Conservation (phyloP, 1,139 yeast genomes). For the Geotrichum restrictum region DNA sequence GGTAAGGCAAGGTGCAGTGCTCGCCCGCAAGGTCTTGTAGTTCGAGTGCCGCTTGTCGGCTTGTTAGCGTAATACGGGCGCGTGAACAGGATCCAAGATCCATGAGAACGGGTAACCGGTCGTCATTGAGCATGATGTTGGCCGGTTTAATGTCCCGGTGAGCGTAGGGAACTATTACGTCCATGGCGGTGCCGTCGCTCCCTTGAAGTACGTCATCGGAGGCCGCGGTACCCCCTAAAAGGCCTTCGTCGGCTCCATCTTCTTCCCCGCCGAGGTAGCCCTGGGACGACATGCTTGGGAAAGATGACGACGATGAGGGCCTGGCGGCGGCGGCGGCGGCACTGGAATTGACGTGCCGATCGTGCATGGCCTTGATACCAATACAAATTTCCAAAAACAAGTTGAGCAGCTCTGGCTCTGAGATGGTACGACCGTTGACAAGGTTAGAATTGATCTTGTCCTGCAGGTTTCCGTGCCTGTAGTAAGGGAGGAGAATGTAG, state of each 20-base stretch:
- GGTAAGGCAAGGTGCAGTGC: slow-evolving; percentile 79
- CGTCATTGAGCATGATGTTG: slow-evolving; percentile 72
- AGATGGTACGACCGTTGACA: slow-evolving; percentile 50
- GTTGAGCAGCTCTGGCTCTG: slow-evolving; percentile 59
- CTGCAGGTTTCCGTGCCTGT: slow-evolving; percentile 67
- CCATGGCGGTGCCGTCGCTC: slow-evolving; percentile 44
- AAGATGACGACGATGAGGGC: too few species aligned
- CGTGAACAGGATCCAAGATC: slow-evolving; percentile 78
- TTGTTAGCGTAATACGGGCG: slow-evolving; percentile 53
- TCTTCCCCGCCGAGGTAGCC: slow-evolving; percentile 15
- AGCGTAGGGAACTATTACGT: slow-evolving; percentile 66
- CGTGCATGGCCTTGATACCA: slow-evolving; percentile 74
- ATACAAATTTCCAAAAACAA: slow-evolving; percentile 66
- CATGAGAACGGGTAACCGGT: slow-evolving; percentile 64
- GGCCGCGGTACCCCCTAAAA: slow-evolving; percentile 31
- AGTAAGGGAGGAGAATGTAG: slow-evolving; percentile 75
- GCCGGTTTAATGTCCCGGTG: slow-evolving; percentile 89
- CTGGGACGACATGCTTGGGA: slow-evolving; percentile 5
- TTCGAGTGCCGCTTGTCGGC: slow-evolving; percentile 68
- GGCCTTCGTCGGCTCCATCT: slow-evolving; percentile 27
- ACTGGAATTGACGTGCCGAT: slow-evolving; percentile 40
- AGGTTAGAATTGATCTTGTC: slow-evolving; percentile 66
- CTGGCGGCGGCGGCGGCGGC: slow-evolving; percentile 25
- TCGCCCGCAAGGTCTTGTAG: slow-evolving; percentile 80
- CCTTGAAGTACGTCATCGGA: slow-evolving; percentile 27